phyloP scores from a whole-genome alignment of 2,329 filamentous ascomycete genomes.

The Xylaria arbuscula region DNA sequence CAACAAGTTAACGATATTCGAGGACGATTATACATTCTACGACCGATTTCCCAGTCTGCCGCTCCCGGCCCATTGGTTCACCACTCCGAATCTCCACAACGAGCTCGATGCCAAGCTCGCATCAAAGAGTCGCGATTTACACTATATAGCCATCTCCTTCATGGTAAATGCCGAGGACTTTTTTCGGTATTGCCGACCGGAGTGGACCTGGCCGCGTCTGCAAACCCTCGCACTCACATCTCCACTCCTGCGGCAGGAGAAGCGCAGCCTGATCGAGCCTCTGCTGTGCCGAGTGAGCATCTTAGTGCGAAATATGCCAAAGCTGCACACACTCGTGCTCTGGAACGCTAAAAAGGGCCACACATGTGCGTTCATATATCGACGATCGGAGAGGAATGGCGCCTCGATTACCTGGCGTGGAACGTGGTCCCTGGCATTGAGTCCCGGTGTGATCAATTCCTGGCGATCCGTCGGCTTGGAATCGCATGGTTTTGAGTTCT shows the following conservation, averaged over 20 bases:
- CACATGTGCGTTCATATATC: constrained; percentile 24
- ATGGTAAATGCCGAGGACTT: constrained; percentile 47
- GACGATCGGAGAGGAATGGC: constrained; percentile 7
- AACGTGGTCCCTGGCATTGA: constrained; percentile 19
- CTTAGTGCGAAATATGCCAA: constrained; percentile 24
- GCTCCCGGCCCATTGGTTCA: no score
- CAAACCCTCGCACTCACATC: constrained; percentile 50
- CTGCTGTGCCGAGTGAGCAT: no score
- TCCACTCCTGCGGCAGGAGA: constrained; percentile 37
- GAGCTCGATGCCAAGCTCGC: no score
- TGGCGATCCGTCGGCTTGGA: constrained; percentile 16
- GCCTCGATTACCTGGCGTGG: constrained; percentile 23
- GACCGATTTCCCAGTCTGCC: no score
- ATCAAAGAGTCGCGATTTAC: constrained; percentile 44
- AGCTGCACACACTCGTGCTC: constrained; percentile 20
- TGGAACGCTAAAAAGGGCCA: constrained; percentile 22
- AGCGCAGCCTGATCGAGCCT: no score
- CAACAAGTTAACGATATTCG: no score
- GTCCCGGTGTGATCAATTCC: constrained; percentile 12
- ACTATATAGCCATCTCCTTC: constrained; percentile 47
- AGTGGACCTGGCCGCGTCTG: constrained; percentile 45
- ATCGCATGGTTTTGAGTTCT: no score
- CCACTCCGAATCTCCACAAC: no score
- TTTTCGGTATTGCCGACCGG: constrained; percentile 41
- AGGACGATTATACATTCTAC: no score